Evolutionary conservation across 75 land plant genomes (phyloP).

Genomic region (Cryptomeria japonica): DNA sequence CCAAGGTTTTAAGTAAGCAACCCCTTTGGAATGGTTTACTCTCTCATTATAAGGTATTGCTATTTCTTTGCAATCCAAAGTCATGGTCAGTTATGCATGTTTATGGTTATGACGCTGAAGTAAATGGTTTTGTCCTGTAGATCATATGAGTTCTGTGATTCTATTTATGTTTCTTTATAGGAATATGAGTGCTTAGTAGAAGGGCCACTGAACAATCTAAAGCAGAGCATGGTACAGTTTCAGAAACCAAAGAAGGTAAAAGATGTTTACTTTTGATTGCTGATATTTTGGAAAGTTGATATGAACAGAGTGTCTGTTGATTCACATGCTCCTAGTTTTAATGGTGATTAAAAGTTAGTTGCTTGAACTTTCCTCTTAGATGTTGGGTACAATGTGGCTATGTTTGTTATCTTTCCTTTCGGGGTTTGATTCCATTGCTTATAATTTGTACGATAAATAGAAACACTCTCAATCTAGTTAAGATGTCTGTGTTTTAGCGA

Average conservation of each 20-base stretch:
- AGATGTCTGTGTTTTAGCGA: not conserved
- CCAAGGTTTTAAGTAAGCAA: slow-evolving; percentile 97
- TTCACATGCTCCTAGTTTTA: too few species aligned
- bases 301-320: too few species aligned
- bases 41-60: slow-evolving; percentile 93
- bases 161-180: slow-evolving; percentile 30
- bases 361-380: too few species aligned
- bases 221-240: slow-evolving; percentile 99
- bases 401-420: too few species aligned
- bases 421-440: too few species aligned
- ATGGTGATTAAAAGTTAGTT: too few species aligned
- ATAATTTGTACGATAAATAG: too few species aligned
- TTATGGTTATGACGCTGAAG: not conserved
- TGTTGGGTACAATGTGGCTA: too few species aligned
- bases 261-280: not conserved
- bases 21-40: slow-evolving; percentile 94
- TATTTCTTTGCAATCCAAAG: not conserved
- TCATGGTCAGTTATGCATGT: not conserved
- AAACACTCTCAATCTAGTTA: too few species aligned
- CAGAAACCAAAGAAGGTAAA: slow-evolving; percentile 98
- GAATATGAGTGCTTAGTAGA: slow-evolving; percentile 98
- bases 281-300: too few species aligned
- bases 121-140: not conserved
- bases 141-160: not conserved
- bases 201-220: slow-evolving; percentile 95